phyloP scores from a whole-genome alignment of 129 eudicot species.

The Ambrosia artemisiifolia region DNA sequence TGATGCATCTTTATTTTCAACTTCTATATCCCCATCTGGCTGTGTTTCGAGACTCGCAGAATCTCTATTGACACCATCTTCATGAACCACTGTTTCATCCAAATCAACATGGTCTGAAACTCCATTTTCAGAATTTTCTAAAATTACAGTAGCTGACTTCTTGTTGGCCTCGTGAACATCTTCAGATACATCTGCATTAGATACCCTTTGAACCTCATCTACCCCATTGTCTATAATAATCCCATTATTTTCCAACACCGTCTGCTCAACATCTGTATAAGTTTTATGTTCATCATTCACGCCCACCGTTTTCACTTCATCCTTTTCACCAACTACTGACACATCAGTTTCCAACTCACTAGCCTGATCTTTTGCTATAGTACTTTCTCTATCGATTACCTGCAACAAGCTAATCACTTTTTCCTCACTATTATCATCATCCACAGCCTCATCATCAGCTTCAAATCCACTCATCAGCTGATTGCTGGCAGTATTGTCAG shows the following conservation, averaged over 20 bases:
- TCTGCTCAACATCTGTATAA: background rate
- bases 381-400: conserved; percentile 20
- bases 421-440: conserved; percentile 13
- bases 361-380: conserved; percentile 14
- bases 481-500: conserved; percentile 6
- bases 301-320: conserved; percentile 20
- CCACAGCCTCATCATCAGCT: conserved; percentile 21
- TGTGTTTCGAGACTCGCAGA: conserved; percentile 22
- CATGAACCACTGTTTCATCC: conserved; percentile 24
- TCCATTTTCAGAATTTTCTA: conserved; percentile 31
- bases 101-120: conserved; percentile 22
- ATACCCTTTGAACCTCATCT: conserved; percentile 18
- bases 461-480: conserved; percentile 20
- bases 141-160: conserved; percentile 18
- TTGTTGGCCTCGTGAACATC: conserved; percentile 27
- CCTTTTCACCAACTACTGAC: conserved; percentile 26
- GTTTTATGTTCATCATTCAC: conserved; percentile 14
- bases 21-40: conserved; percentile 21
- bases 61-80: conserved; percentile 17
- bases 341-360: conserved; percentile 19
- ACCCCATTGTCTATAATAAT: conserved; percentile 15
- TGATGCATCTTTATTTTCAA: conserved; percentile 15
- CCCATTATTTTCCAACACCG: conserved; percentile 30
- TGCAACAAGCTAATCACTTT: conserved; percentile 13
- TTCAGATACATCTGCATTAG: conserved; percentile 21